A percentile compares a stretch with the other conserved stretches of the same genome.
Conservation (phyloP, 1,284 basidiomycete species). For the Boletus semigastroideus region DNA sequence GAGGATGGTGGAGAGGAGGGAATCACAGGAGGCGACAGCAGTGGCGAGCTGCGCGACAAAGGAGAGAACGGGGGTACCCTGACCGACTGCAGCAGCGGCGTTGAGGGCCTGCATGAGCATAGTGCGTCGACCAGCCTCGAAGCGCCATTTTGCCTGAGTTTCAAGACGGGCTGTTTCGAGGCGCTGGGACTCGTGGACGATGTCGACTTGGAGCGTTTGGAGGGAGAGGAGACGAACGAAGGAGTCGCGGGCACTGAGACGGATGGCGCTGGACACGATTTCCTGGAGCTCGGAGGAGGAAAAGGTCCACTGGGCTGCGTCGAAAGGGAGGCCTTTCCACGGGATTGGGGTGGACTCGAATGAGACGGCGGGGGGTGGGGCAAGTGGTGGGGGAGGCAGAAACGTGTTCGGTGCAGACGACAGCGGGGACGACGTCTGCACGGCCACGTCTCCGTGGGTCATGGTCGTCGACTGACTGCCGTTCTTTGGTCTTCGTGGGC, state of each 20-base stretch:
- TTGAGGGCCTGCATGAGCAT: slow-evolving; percentile 70
- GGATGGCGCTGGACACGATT: slow-evolving; percentile 72
- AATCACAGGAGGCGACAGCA: slow-evolving; percentile 58
- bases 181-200: slow-evolving; percentile 57
- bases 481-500: slow-evolving; percentile 19
- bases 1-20: slow-evolving; percentile 54
- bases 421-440: background rate
- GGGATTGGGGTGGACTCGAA: slow-evolving; percentile 57
- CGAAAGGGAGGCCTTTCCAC: slow-evolving; percentile 67
- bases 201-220: slow-evolving; percentile 55
- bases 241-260: slow-evolving; percentile 65
- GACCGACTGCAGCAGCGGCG: slow-evolving; percentile 29
- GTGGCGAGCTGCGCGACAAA: slow-evolving; percentile 61
- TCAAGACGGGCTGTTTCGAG: slow-evolving; percentile 48
- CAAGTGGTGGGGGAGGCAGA: slow-evolving; percentile 36
- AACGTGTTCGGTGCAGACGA: slow-evolving; percentile 11
- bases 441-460: too few relatives aligned
- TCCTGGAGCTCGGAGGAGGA: slow-evolving; percentile 67
- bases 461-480: too few relatives aligned
- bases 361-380: slow-evolving; percentile 46
- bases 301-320: slow-evolving; percentile 76
- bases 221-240: slow-evolving; percentile 68
- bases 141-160: slow-evolving; percentile 66
- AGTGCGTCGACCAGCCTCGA: slow-evolving; percentile 64
- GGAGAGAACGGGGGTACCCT: slow-evolving; percentile 31